A percentile compares a stretch with the other conserved stretches of the same genome.
These are phyloP conservation scores for Malassezia equina DNA, from an alignment of 1,284 basidiomycete genomes.

Conservation along the genomic window DNA sequence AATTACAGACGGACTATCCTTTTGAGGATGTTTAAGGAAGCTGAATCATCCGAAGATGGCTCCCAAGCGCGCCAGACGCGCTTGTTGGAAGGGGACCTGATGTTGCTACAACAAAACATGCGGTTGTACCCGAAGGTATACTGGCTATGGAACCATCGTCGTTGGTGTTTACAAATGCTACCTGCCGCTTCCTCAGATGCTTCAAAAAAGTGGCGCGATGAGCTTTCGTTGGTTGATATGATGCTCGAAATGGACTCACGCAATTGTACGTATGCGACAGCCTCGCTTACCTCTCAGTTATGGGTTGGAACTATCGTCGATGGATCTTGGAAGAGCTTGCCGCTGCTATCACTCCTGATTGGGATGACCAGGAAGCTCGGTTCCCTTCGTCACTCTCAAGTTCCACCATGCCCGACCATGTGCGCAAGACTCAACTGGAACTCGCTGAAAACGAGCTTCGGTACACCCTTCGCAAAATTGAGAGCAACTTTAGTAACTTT, in stretches of 20 bases:
- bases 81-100: constrained; percentile 34
- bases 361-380: neutral
- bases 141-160: constrained; percentile 48
- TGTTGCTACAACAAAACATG: constrained; percentile 36
- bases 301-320: constrained; percentile 44
- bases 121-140: constrained; percentile 45
- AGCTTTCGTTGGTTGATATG: constrained; percentile 37
- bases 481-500: constrained; percentile 90
- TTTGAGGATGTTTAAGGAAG: constrained; percentile 19
- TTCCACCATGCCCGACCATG: neutral
- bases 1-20: constrained; percentile 38
- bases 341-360: neutral
- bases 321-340: constrained; percentile 31
- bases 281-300: constrained; percentile 15
- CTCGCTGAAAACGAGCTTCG: constrained; percentile 29
- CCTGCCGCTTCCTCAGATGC: neutral
- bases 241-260: constrained; percentile 44
- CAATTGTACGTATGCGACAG: constrained; percentile 29
- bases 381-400: constrained; percentile 12
- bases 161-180: constrained; percentile 37
- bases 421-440: constrained; percentile 5
- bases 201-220: constrained; percentile 27
- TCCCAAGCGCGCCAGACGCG: neutral
- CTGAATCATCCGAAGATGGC: neutral
- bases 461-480: constrained; percentile 73